A percentile compares a stretch with the other conserved stretches of the same genome.
Evolutionary conservation across 2,329 filamentous ascomycete species (phyloP).

Genomic region (Cadophora sp.): DNA sequence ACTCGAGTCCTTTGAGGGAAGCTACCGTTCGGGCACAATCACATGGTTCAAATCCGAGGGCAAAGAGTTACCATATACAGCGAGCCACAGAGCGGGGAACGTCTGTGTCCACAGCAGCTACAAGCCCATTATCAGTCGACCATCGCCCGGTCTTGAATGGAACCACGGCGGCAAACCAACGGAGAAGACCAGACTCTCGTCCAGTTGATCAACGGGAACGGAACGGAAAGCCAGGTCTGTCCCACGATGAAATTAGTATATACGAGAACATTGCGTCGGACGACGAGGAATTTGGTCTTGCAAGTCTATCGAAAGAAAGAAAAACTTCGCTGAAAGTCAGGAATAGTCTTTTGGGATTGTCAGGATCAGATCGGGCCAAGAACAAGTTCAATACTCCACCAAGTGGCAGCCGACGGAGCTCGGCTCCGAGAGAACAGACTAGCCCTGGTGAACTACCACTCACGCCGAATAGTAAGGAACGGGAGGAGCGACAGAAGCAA

Average conservation of each 20-base stretch:
- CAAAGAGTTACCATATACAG: slow-evolving; percentile 40
- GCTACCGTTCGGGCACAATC: slow-evolving; percentile 25
- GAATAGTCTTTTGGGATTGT: slow-evolving; percentile 31
- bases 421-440: slow-evolving; percentile 24
- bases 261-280: slow-evolving; percentile 42
- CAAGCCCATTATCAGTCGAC: slow-evolving; percentile 38
- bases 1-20: slow-evolving; percentile 29
- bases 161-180: slow-evolving; percentile 20
- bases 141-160: slow-evolving; percentile 27
- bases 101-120: slow-evolving; percentile 41
- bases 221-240: slow-evolving; percentile 20
- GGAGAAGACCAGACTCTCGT: slow-evolving; percentile 22
- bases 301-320: slow-evolving; percentile 28
- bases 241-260: slow-evolving; percentile 32
- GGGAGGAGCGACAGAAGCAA: slow-evolving; percentile 29
- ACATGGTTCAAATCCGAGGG: slow-evolving; percentile 21
- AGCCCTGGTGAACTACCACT: slow-evolving; percentile 36
- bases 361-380: slow-evolving; percentile 31
- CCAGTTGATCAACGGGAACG: slow-evolving; percentile 1
- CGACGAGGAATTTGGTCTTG: slow-evolving; percentile 31
- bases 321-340: slow-evolving; percentile 32
- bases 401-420: slow-evolving; percentile 27
- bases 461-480: slow-evolving; percentile 39
- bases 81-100: slow-evolving; percentile 37
- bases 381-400: slow-evolving; percentile 37